A percentile compares a stretch with the other conserved stretches of the same genome.
These are phyloP conservation scores for Botrytis elliptica DNA, from an alignment of 2,329 filamentous ascomycete species.

Conservation along the genomic window DNA sequence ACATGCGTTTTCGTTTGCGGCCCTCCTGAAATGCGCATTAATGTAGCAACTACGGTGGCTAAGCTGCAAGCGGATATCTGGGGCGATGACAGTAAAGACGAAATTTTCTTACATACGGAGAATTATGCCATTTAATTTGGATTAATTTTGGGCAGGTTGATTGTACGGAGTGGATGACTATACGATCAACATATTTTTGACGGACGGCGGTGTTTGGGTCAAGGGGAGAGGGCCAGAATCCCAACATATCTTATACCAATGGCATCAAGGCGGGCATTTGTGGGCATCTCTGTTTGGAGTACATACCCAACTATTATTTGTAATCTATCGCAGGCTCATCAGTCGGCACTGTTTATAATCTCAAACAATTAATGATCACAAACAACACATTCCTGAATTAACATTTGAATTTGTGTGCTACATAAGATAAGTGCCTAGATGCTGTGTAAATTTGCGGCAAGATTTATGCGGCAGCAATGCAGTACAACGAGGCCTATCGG, in stretches of 20 bases:
- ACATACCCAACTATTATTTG: conserved; percentile 3
- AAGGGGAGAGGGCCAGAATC: conserved; percentile 9
- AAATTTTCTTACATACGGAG: conserved; percentile 92
- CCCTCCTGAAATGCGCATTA: conserved; percentile 80
- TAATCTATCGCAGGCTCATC: conserved; percentile 16
- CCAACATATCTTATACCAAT: conserved; percentile 13
- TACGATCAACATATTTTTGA: conserved; percentile 11
- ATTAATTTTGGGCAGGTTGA: background rate
- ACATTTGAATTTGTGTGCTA: background rate
- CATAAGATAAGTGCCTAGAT: background rate
- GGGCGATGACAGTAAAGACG: conserved; percentile 74
- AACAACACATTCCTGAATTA: background rate
- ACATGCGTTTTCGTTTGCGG: conserved; percentile 94
- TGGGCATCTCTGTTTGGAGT: background rate
- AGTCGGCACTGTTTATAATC: conserved; percentile 16
- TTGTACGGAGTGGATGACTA: background rate
- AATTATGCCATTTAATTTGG: conserved; percentile 77
- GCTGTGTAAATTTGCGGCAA: background rate
- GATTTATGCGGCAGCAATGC: conserved; percentile 5
- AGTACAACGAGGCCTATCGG: conserved; percentile 15
- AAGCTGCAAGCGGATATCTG: conserved; percentile 79
- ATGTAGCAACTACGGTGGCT: conserved; percentile 84
- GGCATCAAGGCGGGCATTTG: conserved; percentile 4
- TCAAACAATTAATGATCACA: conserved; percentile 15
- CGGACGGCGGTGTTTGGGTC: conserved; percentile 7